Conservation (phyloP, 305 asterid species). For the Fraxinus angustifolia region DNA sequence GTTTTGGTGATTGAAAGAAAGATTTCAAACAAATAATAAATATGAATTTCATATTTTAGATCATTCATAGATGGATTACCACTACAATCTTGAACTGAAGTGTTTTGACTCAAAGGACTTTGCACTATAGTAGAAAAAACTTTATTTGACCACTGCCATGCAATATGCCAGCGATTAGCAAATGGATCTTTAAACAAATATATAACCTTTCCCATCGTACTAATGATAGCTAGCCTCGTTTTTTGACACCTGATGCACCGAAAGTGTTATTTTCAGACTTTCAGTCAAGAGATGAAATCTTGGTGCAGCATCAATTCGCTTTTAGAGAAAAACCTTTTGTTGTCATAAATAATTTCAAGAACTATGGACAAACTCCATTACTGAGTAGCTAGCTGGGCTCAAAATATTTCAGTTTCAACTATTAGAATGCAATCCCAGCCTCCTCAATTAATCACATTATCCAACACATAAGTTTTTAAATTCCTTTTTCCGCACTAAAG, state of each 20-base stretch:
- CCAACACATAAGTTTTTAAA: not conserved
- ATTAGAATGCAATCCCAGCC: not conserved
- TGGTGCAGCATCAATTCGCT: not conserved
- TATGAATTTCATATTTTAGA: not conserved
- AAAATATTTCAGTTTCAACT: not conserved
- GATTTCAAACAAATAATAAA: not conserved
- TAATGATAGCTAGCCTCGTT: not conserved
- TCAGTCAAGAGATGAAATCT: not conserved
- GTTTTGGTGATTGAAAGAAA: not conserved
- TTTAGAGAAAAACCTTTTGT: not conserved
- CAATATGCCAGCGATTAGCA: not conserved
- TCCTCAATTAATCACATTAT: not conserved
- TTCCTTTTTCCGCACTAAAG: not conserved
- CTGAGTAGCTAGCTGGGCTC: not conserved
- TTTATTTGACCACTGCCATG: not conserved
- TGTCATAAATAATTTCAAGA: not conserved
- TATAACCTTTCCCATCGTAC: not conserved
- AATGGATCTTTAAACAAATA: not conserved
- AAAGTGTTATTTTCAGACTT: not conserved
- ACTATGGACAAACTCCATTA: not conserved
- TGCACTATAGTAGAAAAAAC: not conserved
- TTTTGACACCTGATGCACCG: not conserved
- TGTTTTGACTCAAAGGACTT: not conserved
- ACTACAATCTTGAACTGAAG: not conserved
- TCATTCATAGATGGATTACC: not conserved